These are phyloP conservation scores for Epithemia pelagica DNA, from an alignment of 108 stramenopile species.

Conservation along the genomic window DNA sequence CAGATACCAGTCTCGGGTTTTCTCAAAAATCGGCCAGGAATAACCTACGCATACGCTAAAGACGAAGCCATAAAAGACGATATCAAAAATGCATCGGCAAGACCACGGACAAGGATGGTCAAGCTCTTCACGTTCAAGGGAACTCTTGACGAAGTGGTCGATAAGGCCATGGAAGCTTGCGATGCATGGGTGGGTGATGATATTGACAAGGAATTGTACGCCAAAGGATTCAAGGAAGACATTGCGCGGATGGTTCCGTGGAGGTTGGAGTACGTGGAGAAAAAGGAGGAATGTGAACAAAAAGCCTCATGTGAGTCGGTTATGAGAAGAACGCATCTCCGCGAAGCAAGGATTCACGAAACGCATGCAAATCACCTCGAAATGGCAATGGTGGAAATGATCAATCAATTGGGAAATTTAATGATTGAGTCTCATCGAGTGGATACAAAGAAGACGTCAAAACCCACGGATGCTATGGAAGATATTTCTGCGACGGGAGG, in stretches of 20 bases:
- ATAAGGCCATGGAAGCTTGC: neutral
- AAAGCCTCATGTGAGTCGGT: neutral
- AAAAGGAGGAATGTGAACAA: neutral
- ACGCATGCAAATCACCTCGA: conserved; percentile 2
- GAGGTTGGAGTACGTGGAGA: neutral
- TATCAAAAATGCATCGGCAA: neutral
- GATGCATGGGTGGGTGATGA: conserved; percentile 2
- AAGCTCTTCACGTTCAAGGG: neutral
- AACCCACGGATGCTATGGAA: neutral
- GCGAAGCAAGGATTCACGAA: conserved; percentile 2
- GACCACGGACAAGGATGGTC: neutral
- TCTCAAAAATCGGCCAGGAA: neutral
- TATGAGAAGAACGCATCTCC: neutral
- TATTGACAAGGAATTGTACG: neutral
- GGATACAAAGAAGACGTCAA: neutral
- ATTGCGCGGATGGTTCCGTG: neutral
- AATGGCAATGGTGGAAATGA: neutral
- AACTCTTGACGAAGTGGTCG: neutral
- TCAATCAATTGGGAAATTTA: conserved; percentile 1
- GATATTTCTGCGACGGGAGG: neutral
- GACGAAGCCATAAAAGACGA: neutral
- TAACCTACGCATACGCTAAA: neutral
- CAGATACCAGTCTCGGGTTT: neutral
- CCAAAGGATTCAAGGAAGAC: conserved; percentile 3
- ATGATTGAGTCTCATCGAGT: neutral